Percentiles rank a stretch among this genome's conserved stretches.
Evolutionary conservation across 2,329 filamentous ascomycete species (phyloP).

Genomic region (Colletotrichum zoysiae): DNA sequence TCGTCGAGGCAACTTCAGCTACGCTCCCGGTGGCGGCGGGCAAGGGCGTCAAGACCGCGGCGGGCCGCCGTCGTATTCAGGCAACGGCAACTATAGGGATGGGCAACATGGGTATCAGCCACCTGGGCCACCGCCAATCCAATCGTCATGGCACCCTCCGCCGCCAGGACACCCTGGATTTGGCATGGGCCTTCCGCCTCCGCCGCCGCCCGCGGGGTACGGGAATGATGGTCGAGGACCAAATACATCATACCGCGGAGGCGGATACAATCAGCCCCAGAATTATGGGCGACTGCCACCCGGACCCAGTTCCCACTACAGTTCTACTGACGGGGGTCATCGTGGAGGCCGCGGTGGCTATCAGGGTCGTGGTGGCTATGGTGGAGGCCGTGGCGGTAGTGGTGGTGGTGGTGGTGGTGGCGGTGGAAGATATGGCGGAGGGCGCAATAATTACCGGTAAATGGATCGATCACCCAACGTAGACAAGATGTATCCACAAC

Average conservation of each 20-base stretch:
- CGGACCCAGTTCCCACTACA: constrained; percentile 17
- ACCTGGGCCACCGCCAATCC: constrained; percentile 11
- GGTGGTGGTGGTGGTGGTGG: constrained; percentile 8
- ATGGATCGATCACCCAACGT: background rate
- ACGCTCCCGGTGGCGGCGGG: constrained; percentile 52
- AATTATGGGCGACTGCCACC: constrained; percentile 26
- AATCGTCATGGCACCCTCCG: constrained; percentile 57
- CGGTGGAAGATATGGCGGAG: constrained; percentile 17
- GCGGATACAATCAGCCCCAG: constrained; percentile 28
- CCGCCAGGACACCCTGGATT: constrained; percentile 60
- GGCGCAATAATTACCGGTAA: constrained; percentile 31
- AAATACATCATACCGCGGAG: constrained; percentile 23
- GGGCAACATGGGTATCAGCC: constrained; percentile 22
- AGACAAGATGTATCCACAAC: background rate
- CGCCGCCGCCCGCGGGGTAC: constrained; percentile 59
- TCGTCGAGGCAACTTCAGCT: constrained; percentile 65
- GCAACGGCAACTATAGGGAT: constrained; percentile 41
- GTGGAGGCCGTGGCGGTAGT: constrained; percentile 18
- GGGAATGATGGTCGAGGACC: constrained; percentile 38
- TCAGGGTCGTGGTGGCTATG: constrained; percentile 24
- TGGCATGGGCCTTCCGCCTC: constrained; percentile 58
- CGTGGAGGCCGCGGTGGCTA: constrained; percentile 31
- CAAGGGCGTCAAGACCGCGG: constrained; percentile 42
- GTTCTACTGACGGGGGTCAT: constrained; percentile 14
- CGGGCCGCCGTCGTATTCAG: constrained; percentile 28